Evolutionary conservation across 1,284 basidiomycete genomes (phyloP).

Genomic region (Irpex sp.): DNA sequence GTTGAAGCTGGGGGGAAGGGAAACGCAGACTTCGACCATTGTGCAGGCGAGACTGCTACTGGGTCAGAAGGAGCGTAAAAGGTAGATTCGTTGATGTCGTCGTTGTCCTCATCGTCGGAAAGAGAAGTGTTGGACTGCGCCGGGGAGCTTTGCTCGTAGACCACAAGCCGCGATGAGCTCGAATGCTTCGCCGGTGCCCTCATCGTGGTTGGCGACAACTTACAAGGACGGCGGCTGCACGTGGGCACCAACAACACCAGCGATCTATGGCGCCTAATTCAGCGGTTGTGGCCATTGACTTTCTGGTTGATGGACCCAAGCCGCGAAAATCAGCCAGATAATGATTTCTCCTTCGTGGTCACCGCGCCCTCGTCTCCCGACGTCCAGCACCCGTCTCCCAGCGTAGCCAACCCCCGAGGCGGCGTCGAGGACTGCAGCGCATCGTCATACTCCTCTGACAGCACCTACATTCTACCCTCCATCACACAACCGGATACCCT

Average conservation of each 20-base stretch:
- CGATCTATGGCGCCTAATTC: conserved; percentile 8
- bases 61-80: conserved; percentile 42
- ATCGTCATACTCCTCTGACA: background rate
- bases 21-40: conserved; percentile 49
- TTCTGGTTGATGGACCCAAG: conserved; percentile 6
- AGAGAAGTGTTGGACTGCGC: conserved; percentile 49
- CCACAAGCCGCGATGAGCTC: conserved; percentile 17
- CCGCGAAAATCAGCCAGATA: background rate
- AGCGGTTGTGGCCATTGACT: conserved; percentile 2
- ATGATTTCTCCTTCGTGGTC: conserved; percentile 18
- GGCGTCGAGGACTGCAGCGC: background rate
- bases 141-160: conserved; percentile 58
- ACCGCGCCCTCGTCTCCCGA: conserved; percentile 27
- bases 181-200: conserved; percentile 9
- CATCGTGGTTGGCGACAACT: conserved; percentile 15
- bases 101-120: conserved; percentile 68
- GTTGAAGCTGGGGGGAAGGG: conserved; percentile 10
- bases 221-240: conserved; percentile 13
- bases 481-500: conserved; percentile 1
- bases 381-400: conserved; percentile 6
- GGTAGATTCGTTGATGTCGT: conserved; percentile 49
- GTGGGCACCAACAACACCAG: conserved; percentile 6
- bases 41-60: conserved; percentile 53
- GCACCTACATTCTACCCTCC: background rate
- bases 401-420: background rate